Conservation (phyloP, 1,284 basidiomycete genomes). For the Puccinia triticina region DNA sequence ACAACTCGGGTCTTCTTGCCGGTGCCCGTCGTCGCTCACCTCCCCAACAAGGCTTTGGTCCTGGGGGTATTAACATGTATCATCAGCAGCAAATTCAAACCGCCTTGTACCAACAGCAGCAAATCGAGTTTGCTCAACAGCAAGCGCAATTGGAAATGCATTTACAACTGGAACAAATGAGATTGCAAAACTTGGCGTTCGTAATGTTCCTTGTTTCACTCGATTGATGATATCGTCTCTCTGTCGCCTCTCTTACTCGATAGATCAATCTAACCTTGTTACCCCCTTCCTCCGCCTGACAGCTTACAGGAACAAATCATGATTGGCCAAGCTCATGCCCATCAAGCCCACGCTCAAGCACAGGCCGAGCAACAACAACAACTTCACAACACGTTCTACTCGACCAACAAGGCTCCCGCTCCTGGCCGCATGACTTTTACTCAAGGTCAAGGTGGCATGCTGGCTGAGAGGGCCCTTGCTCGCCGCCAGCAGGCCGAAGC, state of each 20-base stretch:
- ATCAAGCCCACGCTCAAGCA: slow-evolving; percentile 50
- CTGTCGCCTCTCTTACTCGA: not conserved
- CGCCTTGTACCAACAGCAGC: slow-evolving; percentile 50
- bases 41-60: slow-evolving; percentile 37
- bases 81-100: slow-evolving; percentile 51
- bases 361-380: slow-evolving; percentile 41
- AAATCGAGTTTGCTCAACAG: slow-evolving; percentile 52
- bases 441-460: slow-evolving; percentile 28
- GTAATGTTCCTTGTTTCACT: not conserved
- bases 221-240: no score
- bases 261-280: not conserved
- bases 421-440: slow-evolving; percentile 37
- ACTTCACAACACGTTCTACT: slow-evolving; percentile 29
- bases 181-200: slow-evolving; percentile 50
- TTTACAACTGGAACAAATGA: slow-evolving; percentile 51
- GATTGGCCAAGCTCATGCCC: slow-evolving; percentile 45
- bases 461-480: slow-evolving; percentile 40
- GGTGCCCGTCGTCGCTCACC: slow-evolving; percentile 12
- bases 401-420: slow-evolving; percentile 9
- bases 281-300: not conserved
- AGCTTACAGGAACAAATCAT: slow-evolving; percentile 51
- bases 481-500: slow-evolving; percentile 43
- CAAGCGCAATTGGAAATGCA: slow-evolving; percentile 52
- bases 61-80: slow-evolving; percentile 44
- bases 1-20: not conserved